Base-by-base conservation (phyloP, 306 rosid species). In the Purshia tridentata region DNA sequence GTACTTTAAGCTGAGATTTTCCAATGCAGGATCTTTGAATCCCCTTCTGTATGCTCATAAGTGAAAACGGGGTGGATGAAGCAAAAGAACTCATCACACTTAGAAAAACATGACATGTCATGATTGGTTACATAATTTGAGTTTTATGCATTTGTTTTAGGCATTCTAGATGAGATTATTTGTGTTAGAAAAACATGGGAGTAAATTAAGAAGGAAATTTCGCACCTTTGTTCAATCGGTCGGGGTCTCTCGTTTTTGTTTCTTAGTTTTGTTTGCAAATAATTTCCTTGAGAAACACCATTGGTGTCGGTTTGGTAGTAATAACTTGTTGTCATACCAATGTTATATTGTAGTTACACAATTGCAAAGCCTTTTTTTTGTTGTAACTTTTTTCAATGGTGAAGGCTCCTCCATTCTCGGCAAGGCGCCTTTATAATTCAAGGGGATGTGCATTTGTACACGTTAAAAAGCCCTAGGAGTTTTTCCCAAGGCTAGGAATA, bases 1-100 rank as follows among this genome's bases (percentile, higher is more conserved):
- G 90, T 91, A 78, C 59, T 91, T 63, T 91, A 76, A 84, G 73
- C 82, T 83, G 82, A 87, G 81, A 39, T 61, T 35, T 22, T 48
- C 66, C 18, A 11, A 56, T 4, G 12, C 56, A 12, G 46, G 48
- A 19, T 47, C 57, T 42, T 58, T 39, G 49, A 60, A 23, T 47
- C 67, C 12, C 64, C 40, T 49, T 70, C 50, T 29, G 48, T 70
- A 50, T 39, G 20, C 39, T 41, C 70, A 56, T 67, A 29, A 44
- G 61, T 20, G 46, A 51, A 68, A 72, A 72, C n/a, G 29, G 51
- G 53, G 29, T 60, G 57, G 49, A 66, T 39, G 57, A 75, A 53
- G n/a, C 75, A 22, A 4, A 50, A 64, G 66, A 76, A 63, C 72
- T 76, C 16, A 73, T 76, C 20, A 75, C 20, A 75, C 80, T 72